Evolutionary conservation across 805 yeast species (phyloP), one percentile per base, ranked within the genome.

Genomic region (Hanseniaspora nectarophila): DNA sequence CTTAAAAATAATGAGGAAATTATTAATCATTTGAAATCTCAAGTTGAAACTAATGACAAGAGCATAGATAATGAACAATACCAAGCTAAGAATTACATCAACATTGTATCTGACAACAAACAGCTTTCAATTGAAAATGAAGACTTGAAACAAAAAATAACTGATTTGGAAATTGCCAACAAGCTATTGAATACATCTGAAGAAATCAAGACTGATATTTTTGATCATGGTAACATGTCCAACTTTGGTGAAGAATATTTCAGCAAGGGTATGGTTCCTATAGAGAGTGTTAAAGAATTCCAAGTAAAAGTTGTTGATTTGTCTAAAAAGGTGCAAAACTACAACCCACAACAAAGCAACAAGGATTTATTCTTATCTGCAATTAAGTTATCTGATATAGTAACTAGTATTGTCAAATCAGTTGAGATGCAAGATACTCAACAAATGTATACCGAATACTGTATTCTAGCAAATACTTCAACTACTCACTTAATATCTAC

Each of bases 401-500:
- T 69, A 2, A 59, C 62, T 12, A 55, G 59, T 23, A 64, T 67
- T 49, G 60, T 66, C 3, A 47, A 32, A 16, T 24, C 33, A 23
- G 64, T 67, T 49, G 60, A 66, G 5, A 39, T 29, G 20, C 24
- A 47, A 21, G 51, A 47, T 13, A 29, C n/a, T 18, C 23, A 39
- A 6, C 48, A 55, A 16, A 43, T 51, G 39, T 58, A 60, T 48
- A 55, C 70, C 53, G 68, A 73, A 55, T 63, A 67, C 60, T 63
- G 78, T 49, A 63, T 69, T 49, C 58, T 74, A 29, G 72, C 82
- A 2, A 74, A 81, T 47, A 80, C 80, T 47, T 72, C 87, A 0
- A 75, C 81, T 23, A 75, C 83, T 24, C 85, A 81, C 65, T 75
- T 80, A 0, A 74, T 86, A 43, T 77, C 90, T 4, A 74, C 84